A percentile compares a stretch with the other conserved stretches of the same genome.
phyloP scores from a whole-genome alignment of 768 basidiomycete species.

The Naganishia randhawae region DNA sequence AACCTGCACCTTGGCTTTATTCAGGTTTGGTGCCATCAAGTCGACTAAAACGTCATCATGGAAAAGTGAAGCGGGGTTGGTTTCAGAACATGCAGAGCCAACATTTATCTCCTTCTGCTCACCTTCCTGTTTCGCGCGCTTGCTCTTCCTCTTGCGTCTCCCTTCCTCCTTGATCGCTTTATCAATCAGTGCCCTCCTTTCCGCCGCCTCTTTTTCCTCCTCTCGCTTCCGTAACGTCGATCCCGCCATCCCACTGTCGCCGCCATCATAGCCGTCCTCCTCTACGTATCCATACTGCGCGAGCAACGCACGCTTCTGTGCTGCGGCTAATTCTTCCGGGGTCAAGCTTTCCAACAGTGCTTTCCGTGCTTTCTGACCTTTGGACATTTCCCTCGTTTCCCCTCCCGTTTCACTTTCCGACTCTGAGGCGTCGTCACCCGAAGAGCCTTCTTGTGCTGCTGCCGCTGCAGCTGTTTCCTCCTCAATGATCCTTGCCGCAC shows the following conservation, averaged over 20 bases:
- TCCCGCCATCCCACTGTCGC: conserved; percentile 35
- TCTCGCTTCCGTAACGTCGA: conserved; percentile 34
- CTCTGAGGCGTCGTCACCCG: neutral
- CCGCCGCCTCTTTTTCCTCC: conserved; percentile 44
- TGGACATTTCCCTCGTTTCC: conserved; percentile 4
- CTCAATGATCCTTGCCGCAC: neutral
- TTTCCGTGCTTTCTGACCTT: conserved; percentile 14
- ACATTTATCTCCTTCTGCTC: neutral
- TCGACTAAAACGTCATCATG: conserved; percentile 36
- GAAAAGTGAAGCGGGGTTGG: neutral
- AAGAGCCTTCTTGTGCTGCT: conserved; percentile 5
- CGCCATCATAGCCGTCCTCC: conserved; percentile 29
- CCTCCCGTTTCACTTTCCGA: conserved; percentile 15
- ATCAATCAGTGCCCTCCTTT: conserved; percentile 40
- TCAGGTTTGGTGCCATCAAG: conserved; percentile 48
- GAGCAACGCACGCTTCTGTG: conserved; percentile 39
- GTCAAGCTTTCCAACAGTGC: conserved; percentile 35
- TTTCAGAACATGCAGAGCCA: neutral
- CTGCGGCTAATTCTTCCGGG: conserved; percentile 43
- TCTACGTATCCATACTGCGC: conserved; percentile 49
- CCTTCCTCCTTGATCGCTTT: conserved; percentile 43
- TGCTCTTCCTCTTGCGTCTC: conserved; percentile 47
- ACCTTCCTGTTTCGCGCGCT: conserved; percentile 32
- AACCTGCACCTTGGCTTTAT: conserved; percentile 43
- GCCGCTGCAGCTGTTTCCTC: conserved; percentile 8